These are phyloP conservation scores for Radiomyces spectabilis DNA, from an alignment of 192 early-diverging fungal genomes.

Conservation along the genomic window DNA sequence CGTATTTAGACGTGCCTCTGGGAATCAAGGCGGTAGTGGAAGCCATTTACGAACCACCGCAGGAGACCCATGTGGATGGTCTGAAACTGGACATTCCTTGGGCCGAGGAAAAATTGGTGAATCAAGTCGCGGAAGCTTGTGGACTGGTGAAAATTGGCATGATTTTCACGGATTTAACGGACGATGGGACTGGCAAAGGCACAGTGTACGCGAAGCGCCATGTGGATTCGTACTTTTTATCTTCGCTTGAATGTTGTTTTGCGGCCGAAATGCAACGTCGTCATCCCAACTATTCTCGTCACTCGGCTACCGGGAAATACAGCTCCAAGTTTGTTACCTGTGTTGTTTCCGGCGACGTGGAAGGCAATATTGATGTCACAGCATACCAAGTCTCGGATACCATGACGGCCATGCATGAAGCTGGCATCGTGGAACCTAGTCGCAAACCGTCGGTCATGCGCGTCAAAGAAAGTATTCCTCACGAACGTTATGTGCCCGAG, in stretches of 20 bases:
- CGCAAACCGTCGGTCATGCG: constrained; percentile 81
- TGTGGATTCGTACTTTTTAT: constrained; percentile 87
- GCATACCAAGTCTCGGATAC: constrained; percentile 92
- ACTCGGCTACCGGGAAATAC: constrained; percentile 71
- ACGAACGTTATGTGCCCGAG: constrained; percentile 88
- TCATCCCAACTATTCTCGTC: constrained; percentile 63
- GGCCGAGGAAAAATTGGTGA: constrained; percentile 49
- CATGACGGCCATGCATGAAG: constrained; percentile 81
- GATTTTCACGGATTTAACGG: constrained; percentile 89
- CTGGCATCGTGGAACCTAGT: constrained; percentile 88
- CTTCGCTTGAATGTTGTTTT: constrained; percentile 82
- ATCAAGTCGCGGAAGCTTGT: constrained; percentile 56
- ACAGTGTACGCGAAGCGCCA: constrained; percentile 87
- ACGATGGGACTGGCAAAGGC: constrained; percentile 69
- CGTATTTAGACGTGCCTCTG: constrained; percentile 84
- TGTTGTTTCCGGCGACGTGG: constrained; percentile 84
- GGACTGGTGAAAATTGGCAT: constrained; percentile 75
- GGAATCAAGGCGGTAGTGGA: constrained; percentile 95
- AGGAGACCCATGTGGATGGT: constrained; percentile 70
- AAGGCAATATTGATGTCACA: constrained; percentile 77
- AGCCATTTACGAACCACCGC: constrained; percentile 90
- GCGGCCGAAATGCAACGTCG: constrained; percentile 76
- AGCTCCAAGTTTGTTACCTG: constrained; percentile 93
- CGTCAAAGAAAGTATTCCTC: constrained; percentile 59
- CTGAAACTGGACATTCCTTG: constrained; percentile 52